Conservation (phyloP, 1,284 basidiomycete genomes). For the Irpex rosettiformis region DNA sequence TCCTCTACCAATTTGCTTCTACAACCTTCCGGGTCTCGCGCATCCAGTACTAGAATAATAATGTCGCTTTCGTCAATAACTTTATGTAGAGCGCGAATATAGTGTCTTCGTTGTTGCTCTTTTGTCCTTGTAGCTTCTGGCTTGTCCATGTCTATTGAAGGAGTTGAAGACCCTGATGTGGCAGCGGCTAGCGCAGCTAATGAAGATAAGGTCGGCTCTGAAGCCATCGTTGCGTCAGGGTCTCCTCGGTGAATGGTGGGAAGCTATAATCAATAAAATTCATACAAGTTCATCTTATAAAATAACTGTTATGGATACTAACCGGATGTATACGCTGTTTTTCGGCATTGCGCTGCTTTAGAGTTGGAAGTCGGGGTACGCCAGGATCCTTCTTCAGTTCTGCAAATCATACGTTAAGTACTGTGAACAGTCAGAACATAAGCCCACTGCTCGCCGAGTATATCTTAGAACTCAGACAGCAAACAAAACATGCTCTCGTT, state of each 20-base stretch:
- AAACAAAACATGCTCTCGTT: not conserved
- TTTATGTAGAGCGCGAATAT: conserved; percentile 78
- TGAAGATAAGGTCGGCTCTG: conserved; percentile 65
- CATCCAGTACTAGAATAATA: conserved; percentile 84
- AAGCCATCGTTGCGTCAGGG: conserved; percentile 66
- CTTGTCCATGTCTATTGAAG: conserved; percentile 21
- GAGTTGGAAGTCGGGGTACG: conserved; percentile 69
- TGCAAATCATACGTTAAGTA: conserved; percentile 24
- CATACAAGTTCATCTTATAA: conserved; percentile 16
- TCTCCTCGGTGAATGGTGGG: conserved; percentile 31
- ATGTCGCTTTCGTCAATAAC: conserved; percentile 95
- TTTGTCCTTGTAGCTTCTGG: conserved; percentile 44
- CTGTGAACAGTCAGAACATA: not conserved
- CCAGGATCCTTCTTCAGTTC: conserved; percentile 84
- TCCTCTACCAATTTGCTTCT: conserved; percentile 86
- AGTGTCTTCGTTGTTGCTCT: conserved; percentile 66
- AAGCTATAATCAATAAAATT: conserved; percentile 5
- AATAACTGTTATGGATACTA: not conserved
- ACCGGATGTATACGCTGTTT: conserved; percentile 39
- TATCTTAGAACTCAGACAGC: not conserved
- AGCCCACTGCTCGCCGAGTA: not conserved
- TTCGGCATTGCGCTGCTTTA: conserved; percentile 58
- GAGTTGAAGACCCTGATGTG: conserved; percentile 21
- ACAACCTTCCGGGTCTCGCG: conserved; percentile 89
- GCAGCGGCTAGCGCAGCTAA: conserved; percentile 43